These are phyloP conservation scores for Candida arabinofermentans DNA, from an alignment of 805 yeast species.

Conservation along the genomic window DNA sequence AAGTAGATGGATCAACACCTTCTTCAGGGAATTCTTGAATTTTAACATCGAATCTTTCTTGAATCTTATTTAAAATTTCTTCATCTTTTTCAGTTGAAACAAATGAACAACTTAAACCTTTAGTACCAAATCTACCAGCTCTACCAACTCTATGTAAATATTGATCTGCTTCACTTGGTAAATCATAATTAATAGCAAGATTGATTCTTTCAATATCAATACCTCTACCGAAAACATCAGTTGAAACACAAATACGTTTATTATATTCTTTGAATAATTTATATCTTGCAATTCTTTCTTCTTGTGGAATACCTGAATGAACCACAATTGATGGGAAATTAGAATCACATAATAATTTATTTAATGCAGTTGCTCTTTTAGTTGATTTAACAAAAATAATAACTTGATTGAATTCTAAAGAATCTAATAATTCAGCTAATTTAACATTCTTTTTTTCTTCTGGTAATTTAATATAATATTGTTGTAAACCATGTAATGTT, in stretches of 20 bases:
- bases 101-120: conserved; percentile 93
- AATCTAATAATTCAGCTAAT: conserved; percentile 87
- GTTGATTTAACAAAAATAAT: conserved; percentile 93
- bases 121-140: conserved; percentile 99
- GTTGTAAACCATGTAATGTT: conserved; percentile 97
- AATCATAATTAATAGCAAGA: conserved; percentile 94
- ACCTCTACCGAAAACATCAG: conserved; percentile 99
- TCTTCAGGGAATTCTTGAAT: conserved; percentile 94
- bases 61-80: conserved; percentile 86
- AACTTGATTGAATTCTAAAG: conserved; percentile 95
- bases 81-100: conserved; percentile 85
- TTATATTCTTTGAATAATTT: conserved; percentile 95
- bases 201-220: conserved; percentile 98
- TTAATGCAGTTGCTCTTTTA: conserved; percentile 86
- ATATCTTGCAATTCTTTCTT: conserved; percentile 96
- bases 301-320: conserved; percentile 93
- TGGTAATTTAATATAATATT: conserved; percentile 83
- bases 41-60: conserved; percentile 95
- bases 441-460: conserved; percentile 93
- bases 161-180: conserved; percentile 96
- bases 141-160: conserved; percentile 99
- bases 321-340: conserved; percentile 97
- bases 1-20: conserved; percentile 96
- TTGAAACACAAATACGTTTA: conserved; percentile 97
- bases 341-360: conserved; percentile 82